These are phyloP conservation scores for Amanita rubescens DNA, from an alignment of 768 basidiomycete genomes.

Conservation along the genomic window DNA sequence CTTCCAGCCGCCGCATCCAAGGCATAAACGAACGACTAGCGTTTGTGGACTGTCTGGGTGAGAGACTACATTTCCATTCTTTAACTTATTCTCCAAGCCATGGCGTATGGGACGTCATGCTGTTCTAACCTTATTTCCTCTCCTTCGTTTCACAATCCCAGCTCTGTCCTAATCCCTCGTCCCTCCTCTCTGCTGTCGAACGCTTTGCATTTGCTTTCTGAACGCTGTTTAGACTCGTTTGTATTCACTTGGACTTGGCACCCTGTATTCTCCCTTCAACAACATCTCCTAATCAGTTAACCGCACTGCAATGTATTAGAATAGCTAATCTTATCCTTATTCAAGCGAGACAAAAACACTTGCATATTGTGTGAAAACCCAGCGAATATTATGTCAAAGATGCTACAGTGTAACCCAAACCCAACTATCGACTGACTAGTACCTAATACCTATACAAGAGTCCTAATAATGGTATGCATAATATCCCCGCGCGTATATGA, in stretches of 20 bases:
- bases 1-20: background rate
- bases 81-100: background rate
- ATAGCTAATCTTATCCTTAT: background rate
- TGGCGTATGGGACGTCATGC: background rate
- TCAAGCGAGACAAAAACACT: no score
- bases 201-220: constrained; percentile 4
- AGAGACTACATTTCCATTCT: constrained; percentile 1
- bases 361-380: background rate
- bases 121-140: background rate
- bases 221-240: background rate
- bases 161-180: no score
- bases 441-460: background rate
- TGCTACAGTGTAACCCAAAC: background rate
- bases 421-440: background rate
- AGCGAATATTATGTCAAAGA: background rate
- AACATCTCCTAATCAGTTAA: background rate
- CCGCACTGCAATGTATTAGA: background rate
- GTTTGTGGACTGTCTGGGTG: constrained; percentile 9
- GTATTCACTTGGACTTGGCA: background rate
- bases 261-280: background rate
- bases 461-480: background rate
- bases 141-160: background rate
- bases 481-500: background rate
- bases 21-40: constrained; percentile 2
- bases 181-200: background rate